These are phyloP conservation scores for Talaromyces sp. DNA, from an alignment of 2,329 filamentous ascomycete species.

Conservation along the genomic window DNA sequence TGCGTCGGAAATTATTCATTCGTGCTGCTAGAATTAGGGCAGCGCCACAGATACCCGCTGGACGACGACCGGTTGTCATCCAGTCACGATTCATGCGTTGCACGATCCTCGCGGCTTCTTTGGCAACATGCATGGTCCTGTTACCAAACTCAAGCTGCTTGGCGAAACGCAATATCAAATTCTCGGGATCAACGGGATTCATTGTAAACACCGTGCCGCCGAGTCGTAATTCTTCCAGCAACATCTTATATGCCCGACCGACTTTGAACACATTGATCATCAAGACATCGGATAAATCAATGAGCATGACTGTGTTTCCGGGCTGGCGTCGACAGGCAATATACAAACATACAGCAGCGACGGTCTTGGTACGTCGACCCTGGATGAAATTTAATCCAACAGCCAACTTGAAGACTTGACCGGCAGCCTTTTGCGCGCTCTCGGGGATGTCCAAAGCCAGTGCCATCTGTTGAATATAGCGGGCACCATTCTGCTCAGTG, in stretches of 20 bases:
- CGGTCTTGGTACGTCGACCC: conserved; percentile 78
- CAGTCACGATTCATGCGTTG: conserved; percentile 94
- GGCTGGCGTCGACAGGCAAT: conserved; percentile 76
- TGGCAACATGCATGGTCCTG: conserved; percentile 76
- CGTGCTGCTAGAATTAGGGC: conserved; percentile 91
- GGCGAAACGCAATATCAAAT: conserved; percentile 87
- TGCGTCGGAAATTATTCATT: conserved; percentile 97
- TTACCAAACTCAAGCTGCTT: conserved; percentile 86
- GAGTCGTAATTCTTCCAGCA: conserved; percentile 59
- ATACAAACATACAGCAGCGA: conserved; percentile 88
- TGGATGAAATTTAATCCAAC: conserved; percentile 75
- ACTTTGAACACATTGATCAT: conserved; percentile 87
- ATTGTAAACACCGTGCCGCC: conserved; percentile 62
- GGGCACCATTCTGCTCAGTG: conserved; percentile 44
- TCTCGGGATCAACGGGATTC: conserved; percentile 78
- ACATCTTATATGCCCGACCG: conserved; percentile 81
- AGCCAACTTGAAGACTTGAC: conserved; percentile 73
- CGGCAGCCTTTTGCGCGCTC: conserved; percentile 61
- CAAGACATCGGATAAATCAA: conserved; percentile 87
- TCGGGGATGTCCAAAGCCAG: conserved; percentile 50
- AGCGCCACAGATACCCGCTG: conserved; percentile 89
- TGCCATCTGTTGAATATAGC: conserved; percentile 42
- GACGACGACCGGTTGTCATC: conserved; percentile 92
- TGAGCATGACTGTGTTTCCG: conserved; percentile 84
- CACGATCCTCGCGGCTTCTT: conserved; percentile 82